A percentile compares a stretch with the other conserved stretches of the same genome.
These are phyloP conservation scores for Cercospora janseana DNA, from an alignment of 2,329 filamentous ascomycete species.

Conservation along the genomic window DNA sequence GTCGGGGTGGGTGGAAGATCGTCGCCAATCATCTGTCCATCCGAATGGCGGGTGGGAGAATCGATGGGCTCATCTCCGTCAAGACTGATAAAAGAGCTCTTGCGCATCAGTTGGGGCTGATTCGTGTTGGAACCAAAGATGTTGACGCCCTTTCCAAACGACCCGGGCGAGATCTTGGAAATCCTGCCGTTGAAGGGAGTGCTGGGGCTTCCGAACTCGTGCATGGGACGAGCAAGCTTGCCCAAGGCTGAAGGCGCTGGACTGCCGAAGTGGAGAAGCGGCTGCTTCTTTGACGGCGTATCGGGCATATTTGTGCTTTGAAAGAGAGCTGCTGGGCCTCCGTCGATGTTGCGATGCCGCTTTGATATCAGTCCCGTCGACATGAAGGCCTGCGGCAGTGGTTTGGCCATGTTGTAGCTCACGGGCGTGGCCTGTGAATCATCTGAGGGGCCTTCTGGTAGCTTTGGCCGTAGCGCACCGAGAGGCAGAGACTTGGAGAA, in stretches of 20 bases:
- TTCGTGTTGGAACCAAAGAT: slow-evolving; percentile 61
- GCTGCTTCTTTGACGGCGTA: slow-evolving; percentile 91
- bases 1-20: slow-evolving; percentile 94
- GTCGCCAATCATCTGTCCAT: slow-evolving; percentile 60
- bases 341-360: slow-evolving; percentile 75
- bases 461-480: slow-evolving; percentile 57
- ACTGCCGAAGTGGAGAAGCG: slow-evolving; percentile 61
- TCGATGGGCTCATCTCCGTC: slow-evolving; percentile 66
- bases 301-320: slow-evolving; percentile 75
- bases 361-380: slow-evolving; percentile 95
- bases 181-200: slow-evolving; percentile 72
- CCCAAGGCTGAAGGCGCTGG: slow-evolving; percentile 56
- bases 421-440: slow-evolving; percentile 70
- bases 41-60: slow-evolving; percentile 55
- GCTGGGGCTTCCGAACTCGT: slow-evolving; percentile 74
- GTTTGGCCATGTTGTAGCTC: slow-evolving; percentile 72
- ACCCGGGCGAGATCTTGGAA: slow-evolving; percentile 61
- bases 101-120: slow-evolving; percentile 51
- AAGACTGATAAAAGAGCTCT: slow-evolving; percentile 74
- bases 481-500: slow-evolving; percentile 77
- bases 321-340: slow-evolving; percentile 52
- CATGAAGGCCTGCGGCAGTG: slow-evolving; percentile 80
- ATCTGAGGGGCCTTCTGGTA: slow-evolving; percentile 39
- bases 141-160: slow-evolving; percentile 63
- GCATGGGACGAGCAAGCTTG: slow-evolving; percentile 63